Base-by-base conservation (phyloP, 2,329 filamentous ascomycete genomes). In the Sporothrix euskadiensis region DNA sequence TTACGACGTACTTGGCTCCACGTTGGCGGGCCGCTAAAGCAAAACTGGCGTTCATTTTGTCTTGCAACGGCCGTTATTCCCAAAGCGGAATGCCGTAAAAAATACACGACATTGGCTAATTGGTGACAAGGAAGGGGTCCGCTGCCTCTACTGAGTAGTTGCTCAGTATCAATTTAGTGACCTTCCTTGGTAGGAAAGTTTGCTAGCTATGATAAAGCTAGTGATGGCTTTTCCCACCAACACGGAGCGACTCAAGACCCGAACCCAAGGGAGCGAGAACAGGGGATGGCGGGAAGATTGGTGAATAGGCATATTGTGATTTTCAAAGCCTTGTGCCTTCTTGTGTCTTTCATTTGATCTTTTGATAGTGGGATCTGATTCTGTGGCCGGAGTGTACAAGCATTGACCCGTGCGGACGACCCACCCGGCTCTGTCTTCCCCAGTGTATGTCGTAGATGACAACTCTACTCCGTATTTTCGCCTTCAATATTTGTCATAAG, bases 41-140 rank as follows among this genome's bases (percentile, higher is more conserved):
- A 63, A 44, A 65, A 41, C 39, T 47, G 59, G 19, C n/a, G 41
- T 26, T 47, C 49, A 39, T 56, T 39, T 22, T 35, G 26, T 56
- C n/a, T 39, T 56, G 19, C 68, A 71, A 71, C 69, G 52, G 69
- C 69, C n/a, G 69, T 71, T 59, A 71, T 44, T 70, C 69, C 69
- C 19, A 47, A 71, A 30, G 12, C n/a, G 69, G 69, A 57, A 59
- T 35, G n/a, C 69, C 69, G 69, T 71, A 71, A 44, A 44, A 63
- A 47, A 10, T n/a, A 39, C 5, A 30, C 61, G 32, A 35, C 44
- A 49, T 19, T 49, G 12, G 44, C 3, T 26, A 26, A 2, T 26
- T 26, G 26, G 26, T 9, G 30, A 59, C 14, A 35, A 35, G n/a
- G 6, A n/a, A 56, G 10, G 57, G 35, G 19, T 32, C 57, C 57